Percentiles rank a stretch among this genome's conserved stretches.
Conservation (phyloP, 768 basidiomycete genomes). For the Tulasnella sp. region DNA sequence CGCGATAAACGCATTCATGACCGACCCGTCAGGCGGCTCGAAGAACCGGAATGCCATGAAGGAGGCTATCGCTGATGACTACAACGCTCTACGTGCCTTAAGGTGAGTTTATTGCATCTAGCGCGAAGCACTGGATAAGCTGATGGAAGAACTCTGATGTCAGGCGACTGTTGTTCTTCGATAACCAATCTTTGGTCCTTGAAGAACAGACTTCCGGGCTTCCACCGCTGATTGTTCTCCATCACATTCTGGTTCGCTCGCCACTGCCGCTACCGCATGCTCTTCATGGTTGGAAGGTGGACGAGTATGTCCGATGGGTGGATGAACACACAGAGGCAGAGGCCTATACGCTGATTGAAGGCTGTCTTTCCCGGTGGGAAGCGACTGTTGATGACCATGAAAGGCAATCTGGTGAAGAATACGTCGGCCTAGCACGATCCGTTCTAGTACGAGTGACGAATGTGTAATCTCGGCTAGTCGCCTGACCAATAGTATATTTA, state of each 20-base stretch:
- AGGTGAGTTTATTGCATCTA: conserved; percentile 38
- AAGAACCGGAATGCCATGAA: conserved; percentile 24
- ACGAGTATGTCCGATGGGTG: conserved; percentile 94
- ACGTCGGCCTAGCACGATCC: conserved; percentile 2
- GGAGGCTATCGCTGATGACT: conserved; percentile 76
- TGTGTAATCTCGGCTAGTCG: no score
- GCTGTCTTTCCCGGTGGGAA: conserved; percentile 70
- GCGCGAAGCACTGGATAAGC: neutral
- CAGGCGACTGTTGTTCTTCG: conserved; percentile 84
- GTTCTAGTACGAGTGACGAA: neutral
- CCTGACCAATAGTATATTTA: no score
- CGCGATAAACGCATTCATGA: conserved; percentile 67
- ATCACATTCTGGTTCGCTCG: conserved; percentile 85
- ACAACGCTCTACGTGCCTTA: conserved; percentile 73
- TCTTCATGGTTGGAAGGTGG: conserved; percentile 87
- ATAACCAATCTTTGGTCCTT: conserved; percentile 56
- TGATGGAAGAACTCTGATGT: neutral
- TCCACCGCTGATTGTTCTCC: conserved; percentile 79
- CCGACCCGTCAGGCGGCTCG: conserved; percentile 17
- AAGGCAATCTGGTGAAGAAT: neutral
- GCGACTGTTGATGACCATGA: conserved; percentile 20
- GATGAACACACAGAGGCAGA: conserved; percentile 81
- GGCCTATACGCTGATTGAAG: conserved; percentile 66
- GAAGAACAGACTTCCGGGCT: conserved; percentile 60
- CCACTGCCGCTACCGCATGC: conserved; percentile 78